Conservation (phyloP, 495 filamentous ascomycete genomes). For the Friedmanniomyces endolithicus region DNA sequence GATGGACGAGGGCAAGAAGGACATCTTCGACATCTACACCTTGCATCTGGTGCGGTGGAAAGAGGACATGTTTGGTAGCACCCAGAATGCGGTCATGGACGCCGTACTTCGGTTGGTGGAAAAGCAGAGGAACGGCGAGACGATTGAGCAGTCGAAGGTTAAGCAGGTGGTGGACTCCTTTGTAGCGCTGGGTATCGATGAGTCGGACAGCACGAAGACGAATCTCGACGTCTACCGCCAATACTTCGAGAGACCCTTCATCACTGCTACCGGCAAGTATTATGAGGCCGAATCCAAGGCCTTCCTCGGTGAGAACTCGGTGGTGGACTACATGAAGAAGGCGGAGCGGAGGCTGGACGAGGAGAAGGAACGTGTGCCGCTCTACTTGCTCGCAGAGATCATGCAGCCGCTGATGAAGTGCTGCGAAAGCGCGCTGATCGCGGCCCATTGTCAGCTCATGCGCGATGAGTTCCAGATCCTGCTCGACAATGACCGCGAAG, state of each 20-base stretch:
- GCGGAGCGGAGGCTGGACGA: conserved; percentile 83
- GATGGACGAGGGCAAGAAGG: conserved; percentile 98
- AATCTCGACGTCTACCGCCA: conserved; percentile 88
- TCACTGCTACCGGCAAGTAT: conserved; percentile 69
- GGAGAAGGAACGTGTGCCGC: conserved; percentile 83
- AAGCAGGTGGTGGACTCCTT: conserved; percentile 97
- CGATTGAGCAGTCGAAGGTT: conserved; percentile 91
- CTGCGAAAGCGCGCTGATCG: conserved; percentile 81
- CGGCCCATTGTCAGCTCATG: conserved; percentile 67
- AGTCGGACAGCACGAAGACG: conserved; percentile 81
- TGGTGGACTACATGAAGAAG: conserved; percentile 99
- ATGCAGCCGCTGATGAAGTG: conserved; percentile 67
- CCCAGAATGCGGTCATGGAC: conserved; percentile 82
- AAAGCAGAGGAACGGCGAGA: conserved; percentile 95
- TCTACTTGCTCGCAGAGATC: conserved; percentile 88
- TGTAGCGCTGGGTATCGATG: conserved; percentile 87
- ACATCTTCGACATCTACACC: conserved; percentile 95
- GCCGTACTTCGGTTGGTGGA: conserved; percentile 91
- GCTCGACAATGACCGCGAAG: conserved; percentile 87
- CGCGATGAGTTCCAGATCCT: conserved; percentile 93
- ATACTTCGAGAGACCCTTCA: conserved; percentile 86
- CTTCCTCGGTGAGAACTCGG: conserved; percentile 92
- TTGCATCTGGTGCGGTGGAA: conserved; percentile 92
- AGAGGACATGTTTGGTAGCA: conserved; percentile 70
- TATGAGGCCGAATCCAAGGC: conserved; percentile 86